Percentiles rank a stretch among this genome's conserved stretches.
These are phyloP conservation scores for Colletotrichum truncatum DNA, from an alignment of 2,329 filamentous ascomycete genomes.

Conservation along the genomic window DNA sequence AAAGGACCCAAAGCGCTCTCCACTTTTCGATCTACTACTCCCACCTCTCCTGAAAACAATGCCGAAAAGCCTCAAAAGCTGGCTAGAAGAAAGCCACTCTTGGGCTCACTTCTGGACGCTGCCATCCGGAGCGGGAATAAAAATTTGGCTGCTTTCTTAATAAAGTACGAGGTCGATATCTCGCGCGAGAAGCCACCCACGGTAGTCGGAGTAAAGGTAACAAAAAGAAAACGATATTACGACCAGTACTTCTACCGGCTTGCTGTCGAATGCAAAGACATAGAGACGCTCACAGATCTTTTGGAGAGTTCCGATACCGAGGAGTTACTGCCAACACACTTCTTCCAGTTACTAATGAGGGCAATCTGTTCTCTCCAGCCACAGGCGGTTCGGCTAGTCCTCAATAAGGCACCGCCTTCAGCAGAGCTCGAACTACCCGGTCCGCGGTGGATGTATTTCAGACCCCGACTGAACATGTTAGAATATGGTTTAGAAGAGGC, in stretches of 20 bases:
- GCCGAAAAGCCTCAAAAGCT: too few species aligned
- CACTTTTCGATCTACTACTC: neutral
- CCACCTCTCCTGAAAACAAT: too few species aligned
- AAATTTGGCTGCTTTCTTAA: neutral
- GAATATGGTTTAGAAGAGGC: neutral
- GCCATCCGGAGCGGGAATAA: neutral
- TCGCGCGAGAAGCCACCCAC: neutral
- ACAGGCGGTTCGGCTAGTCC: neutral
- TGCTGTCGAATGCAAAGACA: neutral
- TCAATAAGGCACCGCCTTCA: too few species aligned
- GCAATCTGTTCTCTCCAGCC: neutral
- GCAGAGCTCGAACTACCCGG: too few species aligned
- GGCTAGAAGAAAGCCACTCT: neutral
- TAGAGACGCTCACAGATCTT: neutral
- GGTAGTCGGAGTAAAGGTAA: too few species aligned
- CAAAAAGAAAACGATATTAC: neutral
- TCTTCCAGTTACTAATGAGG: neutral
- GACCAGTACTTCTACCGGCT: neutral
- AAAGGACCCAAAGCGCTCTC: slow-evolving; percentile 1
- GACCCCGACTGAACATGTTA: neutral
- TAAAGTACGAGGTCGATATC: slow-evolving; percentile 3
- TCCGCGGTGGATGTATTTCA: neutral
- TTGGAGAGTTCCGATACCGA: neutral
- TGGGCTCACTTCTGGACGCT: slow-evolving; percentile 14
- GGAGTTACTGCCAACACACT: neutral